phyloP scores from a whole-genome alignment of 495 filamentous ascomycete genomes.

The Jackrogersella multiformis region DNA sequence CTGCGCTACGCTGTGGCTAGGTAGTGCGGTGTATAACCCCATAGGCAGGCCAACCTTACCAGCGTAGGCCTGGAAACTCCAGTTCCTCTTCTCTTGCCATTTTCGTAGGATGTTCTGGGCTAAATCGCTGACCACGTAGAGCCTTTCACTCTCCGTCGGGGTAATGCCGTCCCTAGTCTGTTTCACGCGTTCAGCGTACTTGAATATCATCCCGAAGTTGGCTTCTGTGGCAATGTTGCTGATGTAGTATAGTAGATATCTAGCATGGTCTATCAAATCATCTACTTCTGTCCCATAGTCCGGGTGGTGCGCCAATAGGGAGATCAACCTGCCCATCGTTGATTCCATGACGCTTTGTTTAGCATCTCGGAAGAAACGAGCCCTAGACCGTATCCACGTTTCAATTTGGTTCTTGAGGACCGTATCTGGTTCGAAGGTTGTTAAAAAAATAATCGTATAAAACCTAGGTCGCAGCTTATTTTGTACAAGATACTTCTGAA shows the following conservation, averaged over 20 bases:
- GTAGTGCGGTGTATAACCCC: slow-evolving; percentile 77
- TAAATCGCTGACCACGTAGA: slow-evolving; percentile 90
- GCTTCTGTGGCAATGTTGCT: slow-evolving; percentile 81
- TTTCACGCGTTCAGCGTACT: slow-evolving; percentile 92
- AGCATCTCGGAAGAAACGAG: slow-evolving; percentile 59
- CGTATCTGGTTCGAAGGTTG: slow-evolving; percentile 83
- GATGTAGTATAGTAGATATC: slow-evolving; percentile 90
- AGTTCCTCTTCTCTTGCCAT: slow-evolving; percentile 81
- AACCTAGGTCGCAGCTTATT: slow-evolving; percentile 76
- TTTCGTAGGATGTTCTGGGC: slow-evolving; percentile 81
- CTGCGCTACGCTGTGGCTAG: slow-evolving; percentile 80
- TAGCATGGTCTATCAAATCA: slow-evolving; percentile 80
- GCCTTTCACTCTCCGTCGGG: slow-evolving; percentile 65
- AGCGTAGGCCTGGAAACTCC: slow-evolving; percentile 82
- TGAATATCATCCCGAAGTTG: slow-evolving; percentile 88
- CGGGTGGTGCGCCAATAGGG: slow-evolving; percentile 91
- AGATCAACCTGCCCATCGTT: slow-evolving; percentile 84
- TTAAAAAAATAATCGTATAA: slow-evolving; percentile 86
- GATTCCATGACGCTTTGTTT: slow-evolving; percentile 79
- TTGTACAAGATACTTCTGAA: slow-evolving; percentile 85
- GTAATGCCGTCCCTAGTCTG: slow-evolving; percentile 82
- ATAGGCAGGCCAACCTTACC: slow-evolving; percentile 81
- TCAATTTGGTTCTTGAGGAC: slow-evolving; percentile 74
- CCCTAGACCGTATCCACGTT: slow-evolving; percentile 89
- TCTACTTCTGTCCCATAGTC: slow-evolving; percentile 77